These are phyloP conservation scores for Phytophthora tubulina DNA, from an alignment of 352 stramenopile species.

Conservation along the genomic window DNA sequence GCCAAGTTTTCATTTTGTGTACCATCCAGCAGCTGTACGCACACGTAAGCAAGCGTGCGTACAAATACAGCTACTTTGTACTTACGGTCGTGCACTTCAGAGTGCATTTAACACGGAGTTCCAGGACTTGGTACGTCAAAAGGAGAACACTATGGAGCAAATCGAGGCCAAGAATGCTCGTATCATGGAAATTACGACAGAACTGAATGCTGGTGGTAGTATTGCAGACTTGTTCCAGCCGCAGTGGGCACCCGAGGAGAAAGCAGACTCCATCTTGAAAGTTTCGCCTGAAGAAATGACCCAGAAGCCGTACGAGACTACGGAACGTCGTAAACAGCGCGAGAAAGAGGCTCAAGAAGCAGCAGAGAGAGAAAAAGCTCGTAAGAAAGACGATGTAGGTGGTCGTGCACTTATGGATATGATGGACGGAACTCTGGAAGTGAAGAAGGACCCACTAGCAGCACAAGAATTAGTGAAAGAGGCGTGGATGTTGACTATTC, in stretches of 20 bases:
- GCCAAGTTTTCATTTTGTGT: conserved; percentile 80
- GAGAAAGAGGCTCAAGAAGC: conserved; percentile 43
- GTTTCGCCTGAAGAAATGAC: conserved; percentile 85
- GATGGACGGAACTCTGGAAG: conserved; percentile 95
- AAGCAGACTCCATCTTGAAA: conserved; percentile 71
- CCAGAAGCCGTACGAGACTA: conserved; percentile 85
- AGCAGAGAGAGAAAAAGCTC: conserved; percentile 41
- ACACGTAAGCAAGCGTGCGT: conserved; percentile 86
- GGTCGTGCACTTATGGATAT: conserved; percentile 90
- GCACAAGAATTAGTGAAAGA: conserved; percentile 77
- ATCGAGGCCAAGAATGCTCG: conserved; percentile 91
- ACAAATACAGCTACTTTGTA: conserved; percentile 88
- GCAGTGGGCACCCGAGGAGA: conserved; percentile 66
- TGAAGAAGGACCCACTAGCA: conserved; percentile 84
- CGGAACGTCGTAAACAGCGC: conserved; percentile 63
- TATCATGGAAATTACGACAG: conserved; percentile 87
- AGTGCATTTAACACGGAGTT: conserved; percentile 91
- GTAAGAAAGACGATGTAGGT: conserved; percentile 86
- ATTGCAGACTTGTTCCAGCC: conserved; percentile 58
- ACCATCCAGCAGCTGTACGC: conserved; percentile 85
- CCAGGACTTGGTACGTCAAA: conserved; percentile 71
- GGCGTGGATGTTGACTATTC: conserved; percentile 89
- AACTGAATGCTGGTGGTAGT: conserved; percentile 50
- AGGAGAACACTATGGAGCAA: conserved; percentile 85
- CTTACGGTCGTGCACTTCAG: conserved; percentile 74